Evolutionary conservation across 1,284 basidiomycete genomes (phyloP).

Genomic region (Marasmius tenuissimus): DNA sequence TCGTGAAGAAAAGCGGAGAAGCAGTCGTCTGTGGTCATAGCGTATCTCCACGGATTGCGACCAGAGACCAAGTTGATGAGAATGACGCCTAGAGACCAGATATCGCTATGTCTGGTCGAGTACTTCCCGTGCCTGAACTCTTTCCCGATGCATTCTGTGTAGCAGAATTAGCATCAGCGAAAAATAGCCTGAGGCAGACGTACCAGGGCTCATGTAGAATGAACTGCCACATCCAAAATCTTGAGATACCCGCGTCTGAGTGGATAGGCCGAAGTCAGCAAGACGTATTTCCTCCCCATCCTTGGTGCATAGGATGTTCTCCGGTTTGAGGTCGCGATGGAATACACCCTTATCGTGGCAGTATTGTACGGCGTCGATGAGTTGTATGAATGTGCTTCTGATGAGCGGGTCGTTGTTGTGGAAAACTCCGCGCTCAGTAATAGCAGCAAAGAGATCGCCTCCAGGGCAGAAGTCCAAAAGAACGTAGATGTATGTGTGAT

Average conservation of each 20-base stretch:
- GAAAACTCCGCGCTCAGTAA: slow-evolving; percentile 44
- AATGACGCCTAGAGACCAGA: slow-evolving; percentile 90
- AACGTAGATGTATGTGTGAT: slow-evolving; percentile 37
- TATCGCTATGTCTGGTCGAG: slow-evolving; percentile 76
- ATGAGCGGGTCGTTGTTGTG: slow-evolving; percentile 55
- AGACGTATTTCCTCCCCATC: slow-evolving; percentile 62
- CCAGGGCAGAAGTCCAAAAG: slow-evolving; percentile 52
- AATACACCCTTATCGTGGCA: slow-evolving; percentile 72
- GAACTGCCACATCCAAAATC: slow-evolving; percentile 83
- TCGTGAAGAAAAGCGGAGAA: slow-evolving; percentile 72
- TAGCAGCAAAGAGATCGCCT: slow-evolving; percentile 50
- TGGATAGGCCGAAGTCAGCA: slow-evolving; percentile 87
- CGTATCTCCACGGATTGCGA: slow-evolving; percentile 86
- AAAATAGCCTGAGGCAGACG: neutral
- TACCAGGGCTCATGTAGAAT: slow-evolving; percentile 47
- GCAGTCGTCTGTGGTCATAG: slow-evolving; percentile 69
- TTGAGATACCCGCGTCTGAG: slow-evolving; percentile 57
- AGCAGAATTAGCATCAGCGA: slow-evolving; percentile 1
- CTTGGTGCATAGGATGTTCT: slow-evolving; percentile 77
- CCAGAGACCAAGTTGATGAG: slow-evolving; percentile 87
- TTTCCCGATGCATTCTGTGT: slow-evolving; percentile 71
- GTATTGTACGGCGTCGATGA: slow-evolving; percentile 79
- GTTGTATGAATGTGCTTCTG: slow-evolving; percentile 66
- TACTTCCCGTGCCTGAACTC: slow-evolving; percentile 51
- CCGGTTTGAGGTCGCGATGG: slow-evolving; percentile 89